Percentiles rank a stretch among this genome's conserved stretches.
phyloP scores from a whole-genome alignment of 2,329 filamentous ascomycete species.

The Neoscytalidium dimidiatum region DNA sequence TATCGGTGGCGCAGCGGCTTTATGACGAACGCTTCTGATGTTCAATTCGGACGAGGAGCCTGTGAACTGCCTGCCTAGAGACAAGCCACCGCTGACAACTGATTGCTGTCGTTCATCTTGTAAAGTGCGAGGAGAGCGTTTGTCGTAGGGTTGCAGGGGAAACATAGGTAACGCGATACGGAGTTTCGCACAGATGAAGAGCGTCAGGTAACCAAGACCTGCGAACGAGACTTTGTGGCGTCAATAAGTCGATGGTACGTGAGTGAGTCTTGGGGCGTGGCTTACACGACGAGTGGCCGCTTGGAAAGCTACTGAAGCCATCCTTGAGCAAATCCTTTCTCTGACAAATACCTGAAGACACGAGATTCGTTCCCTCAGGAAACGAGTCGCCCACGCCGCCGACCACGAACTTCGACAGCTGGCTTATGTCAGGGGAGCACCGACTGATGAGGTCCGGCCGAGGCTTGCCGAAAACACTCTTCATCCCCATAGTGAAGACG shows the following conservation, averaged over 20 bases:
- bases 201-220: slow-evolving; percentile 79
- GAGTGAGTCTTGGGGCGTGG: slow-evolving; percentile 8
- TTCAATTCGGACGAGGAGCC: not conserved
- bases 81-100: not conserved
- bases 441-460: slow-evolving; percentile 67
- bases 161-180: slow-evolving; percentile 72
- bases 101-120: not conserved
- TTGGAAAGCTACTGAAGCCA: slow-evolving; percentile 83
- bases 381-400: slow-evolving; percentile 59
- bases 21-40: slow-evolving; percentile 51
- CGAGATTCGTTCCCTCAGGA: slow-evolving; percentile 65
- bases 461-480: slow-evolving; percentile 69
- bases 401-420: slow-evolving; percentile 59
- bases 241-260: not conserved
- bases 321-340: slow-evolving; percentile 67
- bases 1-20: slow-evolving; percentile 61
- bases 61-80: not conserved
- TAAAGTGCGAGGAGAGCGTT: not conserved
- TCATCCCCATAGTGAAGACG: slow-evolving; percentile 82
- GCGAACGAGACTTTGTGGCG: slow-evolving; percentile 63
- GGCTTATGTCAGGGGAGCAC: slow-evolving; percentile 72
- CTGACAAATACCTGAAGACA: slow-evolving; percentile 75
- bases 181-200: slow-evolving; percentile 85
- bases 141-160: slow-evolving; percentile 42
- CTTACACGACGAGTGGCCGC: slow-evolving; percentile 70